These are phyloP conservation scores for Emericellopsis cladophorae DNA, from an alignment of 2,329 filamentous ascomycete genomes.

Conservation along the genomic window DNA sequence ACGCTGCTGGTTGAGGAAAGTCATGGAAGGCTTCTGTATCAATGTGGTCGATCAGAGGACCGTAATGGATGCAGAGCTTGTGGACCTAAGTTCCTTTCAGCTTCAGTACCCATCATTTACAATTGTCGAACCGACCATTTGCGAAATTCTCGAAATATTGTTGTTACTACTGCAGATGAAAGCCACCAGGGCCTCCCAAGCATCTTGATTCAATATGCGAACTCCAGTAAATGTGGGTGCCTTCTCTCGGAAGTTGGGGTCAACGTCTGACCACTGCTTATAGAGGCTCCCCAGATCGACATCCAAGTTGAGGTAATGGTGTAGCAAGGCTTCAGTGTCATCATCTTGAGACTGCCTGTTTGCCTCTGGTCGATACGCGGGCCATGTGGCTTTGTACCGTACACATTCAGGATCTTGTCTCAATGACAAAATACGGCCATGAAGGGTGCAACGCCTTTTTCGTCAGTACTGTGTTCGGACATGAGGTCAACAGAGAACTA, in stretches of 20 bases:
- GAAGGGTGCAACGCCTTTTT: slow-evolving; percentile 63
- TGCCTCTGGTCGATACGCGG: slow-evolving; percentile 11
- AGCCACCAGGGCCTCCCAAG: slow-evolving; percentile 85
- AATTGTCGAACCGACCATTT: slow-evolving; percentile 53
- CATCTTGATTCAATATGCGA: slow-evolving; percentile 84
- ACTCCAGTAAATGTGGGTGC: slow-evolving; percentile 83
- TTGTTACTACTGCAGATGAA: slow-evolving; percentile 99
- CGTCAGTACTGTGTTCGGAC: background rate
- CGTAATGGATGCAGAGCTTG: slow-evolving; percentile 81
- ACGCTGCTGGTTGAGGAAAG: slow-evolving; percentile 64
- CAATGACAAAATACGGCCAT: slow-evolving; percentile 73
- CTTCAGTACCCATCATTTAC: no score
- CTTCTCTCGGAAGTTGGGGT: slow-evolving; percentile 79
- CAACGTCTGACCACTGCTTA: slow-evolving; percentile 71
- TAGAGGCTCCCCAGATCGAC: slow-evolving; percentile 70
- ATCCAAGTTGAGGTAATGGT: slow-evolving; percentile 76
- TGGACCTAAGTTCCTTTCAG: slow-evolving; percentile 40
- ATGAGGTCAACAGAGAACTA: slow-evolving; percentile 6
- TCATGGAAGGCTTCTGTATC: slow-evolving; percentile 68
- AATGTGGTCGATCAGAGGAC: slow-evolving; percentile 59
- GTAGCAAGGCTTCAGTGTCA: slow-evolving; percentile 61
- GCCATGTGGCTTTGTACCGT: slow-evolving; percentile 66
- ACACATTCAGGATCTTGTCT: slow-evolving; percentile 70
- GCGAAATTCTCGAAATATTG: slow-evolving; percentile 87
- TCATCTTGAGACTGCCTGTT: slow-evolving; percentile 38